Conservation (phyloP, 2,329 filamentous ascomycete species). For the Colletotrichum tabaci region DNA sequence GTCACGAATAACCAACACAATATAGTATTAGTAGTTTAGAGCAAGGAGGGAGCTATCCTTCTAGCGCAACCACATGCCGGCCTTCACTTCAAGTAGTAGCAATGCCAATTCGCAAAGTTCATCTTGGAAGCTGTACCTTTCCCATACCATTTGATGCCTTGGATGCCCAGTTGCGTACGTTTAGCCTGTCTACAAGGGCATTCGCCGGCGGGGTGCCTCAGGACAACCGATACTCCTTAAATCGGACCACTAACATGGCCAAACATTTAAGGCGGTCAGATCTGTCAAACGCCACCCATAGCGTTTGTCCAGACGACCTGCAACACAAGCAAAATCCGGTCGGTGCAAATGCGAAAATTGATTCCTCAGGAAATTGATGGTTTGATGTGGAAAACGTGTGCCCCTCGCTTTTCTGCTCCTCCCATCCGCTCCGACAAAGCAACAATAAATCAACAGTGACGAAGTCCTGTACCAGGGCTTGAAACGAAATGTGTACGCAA, state of each 20-base stretch:
- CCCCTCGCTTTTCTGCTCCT: slow-evolving; percentile 26
- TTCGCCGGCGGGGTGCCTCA: background rate
- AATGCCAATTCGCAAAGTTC: slow-evolving; percentile 28
- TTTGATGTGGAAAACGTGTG: slow-evolving; percentile 16
- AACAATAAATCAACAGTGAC: slow-evolving; percentile 9
- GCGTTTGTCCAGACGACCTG: background rate
- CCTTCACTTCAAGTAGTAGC: slow-evolving; percentile 20
- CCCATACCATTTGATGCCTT: background rate
- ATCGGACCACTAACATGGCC: background rate
- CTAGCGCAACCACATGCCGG: background rate
- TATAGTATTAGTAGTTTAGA: slow-evolving; percentile 29
- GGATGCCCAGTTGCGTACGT: too few relatives aligned
- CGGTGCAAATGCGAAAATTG: background rate
- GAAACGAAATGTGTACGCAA: slow-evolving; percentile 20
- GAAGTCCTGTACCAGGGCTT: slow-evolving; percentile 8
- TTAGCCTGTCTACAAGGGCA: too few relatives aligned
- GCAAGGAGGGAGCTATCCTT: background rate
- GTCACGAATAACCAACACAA: slow-evolving; percentile 25
- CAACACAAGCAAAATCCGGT: background rate
- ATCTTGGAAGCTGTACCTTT: slow-evolving; percentile 4
- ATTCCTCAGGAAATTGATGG: slow-evolving; percentile 13
- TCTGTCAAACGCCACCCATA: background rate
- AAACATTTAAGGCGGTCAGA: background rate
- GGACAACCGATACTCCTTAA: background rate
- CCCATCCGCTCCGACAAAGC: slow-evolving; percentile 6